Percentiles rank a stretch among this genome's conserved stretches.
phyloP scores from a whole-genome alignment of 2,329 filamentous ascomycete species.

The Microdochium trichocladiopsis region DNA sequence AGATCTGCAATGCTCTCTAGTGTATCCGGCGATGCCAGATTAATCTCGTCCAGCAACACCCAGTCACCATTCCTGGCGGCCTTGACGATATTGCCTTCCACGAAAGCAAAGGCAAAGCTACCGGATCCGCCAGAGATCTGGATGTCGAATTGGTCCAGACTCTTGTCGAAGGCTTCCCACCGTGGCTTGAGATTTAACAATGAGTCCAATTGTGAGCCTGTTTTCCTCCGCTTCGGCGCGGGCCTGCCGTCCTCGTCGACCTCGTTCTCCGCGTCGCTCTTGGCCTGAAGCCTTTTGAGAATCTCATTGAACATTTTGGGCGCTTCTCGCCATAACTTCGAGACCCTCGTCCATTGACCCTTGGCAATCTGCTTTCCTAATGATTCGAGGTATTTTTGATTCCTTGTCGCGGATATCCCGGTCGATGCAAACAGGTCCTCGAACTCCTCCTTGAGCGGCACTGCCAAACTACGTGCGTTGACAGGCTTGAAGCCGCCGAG shows the following conservation, averaged over 20 bases:
- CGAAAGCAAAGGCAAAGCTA: slow-evolving; percentile 86
- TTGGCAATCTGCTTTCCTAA: slow-evolving; percentile 74
- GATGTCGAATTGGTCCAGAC: slow-evolving; percentile 70
- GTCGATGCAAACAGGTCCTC: slow-evolving; percentile 82
- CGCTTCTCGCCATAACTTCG: slow-evolving; percentile 82
- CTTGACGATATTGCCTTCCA: slow-evolving; percentile 93
- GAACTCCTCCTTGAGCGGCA: slow-evolving; percentile 90
- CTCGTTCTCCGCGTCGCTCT: slow-evolving; percentile 26
- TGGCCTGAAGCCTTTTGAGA: slow-evolving; percentile 43
- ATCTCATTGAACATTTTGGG: slow-evolving; percentile 78
- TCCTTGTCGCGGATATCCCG: slow-evolving; percentile 78
- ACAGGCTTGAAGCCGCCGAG: slow-evolving; percentile 95
- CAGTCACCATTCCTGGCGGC: slow-evolving; percentile 95
- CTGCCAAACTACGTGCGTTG: slow-evolving; percentile 77
- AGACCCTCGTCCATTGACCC: slow-evolving; percentile 80
- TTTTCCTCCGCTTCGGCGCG: slow-evolving; percentile 61
- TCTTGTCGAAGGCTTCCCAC: slow-evolving; percentile 75
- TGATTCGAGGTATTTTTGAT: slow-evolving; percentile 77
- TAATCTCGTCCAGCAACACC: slow-evolving; percentile 96
- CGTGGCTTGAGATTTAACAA: slow-evolving; percentile 51
- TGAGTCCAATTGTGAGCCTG: slow-evolving; percentile 59
- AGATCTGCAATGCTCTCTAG: slow-evolving; percentile 90
- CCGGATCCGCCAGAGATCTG: slow-evolving; percentile 68
- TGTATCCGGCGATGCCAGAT: slow-evolving; percentile 89
- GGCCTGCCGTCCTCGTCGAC: slow-evolving; percentile 45